Base-by-base conservation (phyloP, 2,329 filamentous ascomycete genomes). In the Didymosphaeria variabile region DNA sequence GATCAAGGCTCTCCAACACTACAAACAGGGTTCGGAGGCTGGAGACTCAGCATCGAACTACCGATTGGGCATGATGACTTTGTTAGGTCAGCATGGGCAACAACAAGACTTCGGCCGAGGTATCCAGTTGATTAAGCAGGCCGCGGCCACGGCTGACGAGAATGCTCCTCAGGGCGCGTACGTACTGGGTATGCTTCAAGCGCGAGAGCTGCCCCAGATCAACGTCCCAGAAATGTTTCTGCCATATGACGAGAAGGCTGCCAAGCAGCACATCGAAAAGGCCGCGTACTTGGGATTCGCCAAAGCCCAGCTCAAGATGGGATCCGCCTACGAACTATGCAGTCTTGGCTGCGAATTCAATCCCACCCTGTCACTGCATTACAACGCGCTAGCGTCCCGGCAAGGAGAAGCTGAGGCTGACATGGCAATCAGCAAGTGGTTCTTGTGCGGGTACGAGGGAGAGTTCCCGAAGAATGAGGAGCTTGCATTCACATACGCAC, bases 371-470 rank as follows among this genome's bases (percentile, higher is more conserved):
- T 98, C 94, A 1, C 81, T 99, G 57, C 95, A 99, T 76, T 99
- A 99, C 82, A 97, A 98, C 73, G 92, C 93, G 40, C 85, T 99
- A 34, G 94, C 95, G 23, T 91, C 95, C 13, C 90, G 91, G 66
- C 95, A 98, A 80, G 94, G 94, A 19, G 93, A 98, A 71, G 85
- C 93, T 0, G 95, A 99, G 77, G 95, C 94, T 0, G 93, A 97
- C 62, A 91, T 99, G 80, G 93, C 94, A 31, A 93, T 99, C 63
- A 98, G 94, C 79, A 95, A 97, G 79, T 99, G 95, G 95, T 99
- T 98, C 75, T 85, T 99, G 31, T 98, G 97, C 72, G 95, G 95
- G 2, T 94, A 95, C 67, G 94, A 98, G 68, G 91, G 90, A 23
- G 85, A 96, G 7, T 97, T 99, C 74, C 87, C 92, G 62, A 98